Evolutionary conservation across 805 yeast species (phyloP).

Genomic region (Metschnikowia shivogae): DNA sequence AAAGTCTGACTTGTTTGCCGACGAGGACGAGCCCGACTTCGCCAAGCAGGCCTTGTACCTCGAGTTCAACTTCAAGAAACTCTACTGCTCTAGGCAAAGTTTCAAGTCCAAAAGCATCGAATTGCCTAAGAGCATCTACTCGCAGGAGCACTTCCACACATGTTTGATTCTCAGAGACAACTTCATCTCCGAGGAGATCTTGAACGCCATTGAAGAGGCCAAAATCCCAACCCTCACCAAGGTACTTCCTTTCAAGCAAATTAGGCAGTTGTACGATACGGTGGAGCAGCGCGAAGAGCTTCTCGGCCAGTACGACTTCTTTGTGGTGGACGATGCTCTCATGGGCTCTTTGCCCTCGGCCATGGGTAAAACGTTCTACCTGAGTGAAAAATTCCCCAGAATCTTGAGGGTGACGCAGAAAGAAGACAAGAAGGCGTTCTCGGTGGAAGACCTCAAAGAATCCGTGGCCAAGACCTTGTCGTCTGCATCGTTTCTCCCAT

Average conservation of each 20-base stretch:
- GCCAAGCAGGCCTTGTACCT: slow-evolving; percentile 56
- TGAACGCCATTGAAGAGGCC: slow-evolving; percentile 45
- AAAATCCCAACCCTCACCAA: slow-evolving; percentile 44
- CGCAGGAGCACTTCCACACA: slow-evolving; percentile 42
- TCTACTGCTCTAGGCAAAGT: slow-evolving; percentile 53
- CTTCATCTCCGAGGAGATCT: slow-evolving; percentile 40
- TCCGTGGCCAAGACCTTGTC: slow-evolving; percentile 55
- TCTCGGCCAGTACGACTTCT: slow-evolving; percentile 61
- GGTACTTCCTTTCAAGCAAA: slow-evolving; percentile 66
- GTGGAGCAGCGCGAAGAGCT: slow-evolving; percentile 84
- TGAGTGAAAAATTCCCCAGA: slow-evolving; percentile 57
- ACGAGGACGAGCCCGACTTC: slow-evolving; percentile 36
- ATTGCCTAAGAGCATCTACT: slow-evolving; percentile 45
- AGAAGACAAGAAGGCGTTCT: slow-evolving; percentile 39
- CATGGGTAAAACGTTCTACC: slow-evolving; percentile 75
- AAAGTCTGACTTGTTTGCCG: slow-evolving; percentile 49
- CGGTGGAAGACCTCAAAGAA: slow-evolving; percentile 46
- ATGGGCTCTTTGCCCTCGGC: slow-evolving; percentile 76
- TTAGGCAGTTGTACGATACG: slow-evolving; percentile 83
- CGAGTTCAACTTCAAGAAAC: slow-evolving; percentile 62
- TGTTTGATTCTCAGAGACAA: slow-evolving; percentile 70
- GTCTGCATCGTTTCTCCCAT: slow-evolving; percentile 60
- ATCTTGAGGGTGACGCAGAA: slow-evolving; percentile 47
- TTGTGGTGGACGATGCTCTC: slow-evolving; percentile 80
- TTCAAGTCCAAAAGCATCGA: slow-evolving; percentile 52